A percentile compares a stretch with the other conserved stretches of the same genome.
Evolutionary conservation across 768 basidiomycete genomes (phyloP).

Genomic region (Tylopilus plumbeoviolaceoides): DNA sequence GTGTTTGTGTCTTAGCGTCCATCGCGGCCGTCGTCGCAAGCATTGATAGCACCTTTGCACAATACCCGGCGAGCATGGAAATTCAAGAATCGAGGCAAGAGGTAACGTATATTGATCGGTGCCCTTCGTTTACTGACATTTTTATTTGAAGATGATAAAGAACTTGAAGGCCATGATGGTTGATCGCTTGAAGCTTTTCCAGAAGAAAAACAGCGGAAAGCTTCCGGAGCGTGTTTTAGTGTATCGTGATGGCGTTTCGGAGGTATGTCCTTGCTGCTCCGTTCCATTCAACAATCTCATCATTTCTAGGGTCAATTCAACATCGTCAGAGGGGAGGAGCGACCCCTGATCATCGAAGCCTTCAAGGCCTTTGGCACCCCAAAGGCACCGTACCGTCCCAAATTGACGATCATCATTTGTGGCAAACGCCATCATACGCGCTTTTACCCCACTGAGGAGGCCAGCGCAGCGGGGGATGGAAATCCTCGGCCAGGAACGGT

Average conservation of each 20-base stretch:
- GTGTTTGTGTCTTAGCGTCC: constrained; percentile 30
- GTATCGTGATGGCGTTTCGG: constrained; percentile 77
- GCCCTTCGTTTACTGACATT: neutral
- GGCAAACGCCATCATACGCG: constrained; percentile 58
- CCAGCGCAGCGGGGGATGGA: constrained; percentile 40
- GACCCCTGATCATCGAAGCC: constrained; percentile 40
- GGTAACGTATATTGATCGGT: constrained; percentile 29
- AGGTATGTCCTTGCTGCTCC: constrained; percentile 38
- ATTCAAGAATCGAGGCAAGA: constrained; percentile 66
- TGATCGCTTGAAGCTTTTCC: constrained; percentile 41
- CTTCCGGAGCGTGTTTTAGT: constrained; percentile 48
- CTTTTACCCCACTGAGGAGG: constrained; percentile 48
- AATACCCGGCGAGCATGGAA: constrained; percentile 48
- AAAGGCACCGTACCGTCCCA: constrained; percentile 39
- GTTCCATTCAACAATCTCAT: constrained; percentile 9
- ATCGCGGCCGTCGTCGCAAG: constrained; percentile 55
- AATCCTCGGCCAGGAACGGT: constrained; percentile 52
- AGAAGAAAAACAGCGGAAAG: constrained; percentile 28
- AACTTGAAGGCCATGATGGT: constrained; percentile 48
- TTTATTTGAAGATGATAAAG: constrained; percentile 41
- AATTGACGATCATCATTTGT: constrained; percentile 51
- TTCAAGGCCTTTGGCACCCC: constrained; percentile 38
- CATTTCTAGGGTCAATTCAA: constrained; percentile 43
- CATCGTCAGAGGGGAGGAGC: constrained; percentile 41
- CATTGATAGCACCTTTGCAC: constrained; percentile 39